A percentile compares a stretch with the other conserved stretches of the same genome.
phyloP scores from a whole-genome alignment of 2,329 filamentous ascomycete genomes.

The Ophiosphaerella herpotricha region DNA sequence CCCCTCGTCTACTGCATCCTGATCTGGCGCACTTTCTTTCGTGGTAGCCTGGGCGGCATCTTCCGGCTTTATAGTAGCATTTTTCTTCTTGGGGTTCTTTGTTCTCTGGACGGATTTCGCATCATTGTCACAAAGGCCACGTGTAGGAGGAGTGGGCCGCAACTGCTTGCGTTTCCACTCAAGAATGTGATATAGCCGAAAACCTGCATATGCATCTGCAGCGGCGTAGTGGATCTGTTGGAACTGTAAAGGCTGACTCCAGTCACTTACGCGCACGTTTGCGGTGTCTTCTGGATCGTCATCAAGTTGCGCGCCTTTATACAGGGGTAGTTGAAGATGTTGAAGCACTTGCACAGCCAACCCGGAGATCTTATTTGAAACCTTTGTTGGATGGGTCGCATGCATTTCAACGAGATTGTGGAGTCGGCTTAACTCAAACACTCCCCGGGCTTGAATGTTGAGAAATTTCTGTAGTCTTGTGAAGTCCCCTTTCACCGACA shows the following conservation, averaged over 20 bases:
- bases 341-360: constrained; percentile 73
- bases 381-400: constrained; percentile 62
- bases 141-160: constrained; percentile 71
- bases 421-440: constrained; percentile 83
- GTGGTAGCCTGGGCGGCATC: constrained; percentile 6
- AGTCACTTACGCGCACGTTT: constrained; percentile 72
- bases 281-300: constrained; percentile 18
- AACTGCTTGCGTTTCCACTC: constrained; percentile 70
- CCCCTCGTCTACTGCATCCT: constrained; percentile 23
- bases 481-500: constrained; percentile 67
- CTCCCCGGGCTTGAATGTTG: constrained; percentile 64
- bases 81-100: constrained; percentile 15
- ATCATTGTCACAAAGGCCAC: constrained; percentile 69
- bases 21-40: constrained; percentile 16
- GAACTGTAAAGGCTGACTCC: constrained; percentile 65
- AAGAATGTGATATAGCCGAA: constrained; percentile 74
- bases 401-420: constrained; percentile 68
- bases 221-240: constrained; percentile 75
- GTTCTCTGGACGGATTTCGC: constrained; percentile 29
- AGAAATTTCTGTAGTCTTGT: constrained; percentile 68
- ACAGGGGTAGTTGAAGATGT: constrained; percentile 73
- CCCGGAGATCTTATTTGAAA: constrained; percentile 61
- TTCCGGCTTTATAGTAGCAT: constrained; percentile 8
- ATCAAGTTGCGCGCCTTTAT: constrained; percentile 66
- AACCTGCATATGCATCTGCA: constrained; percentile 81